Base-by-base conservation (phyloP, 2,329 filamentous ascomycete genomes). In the Zalaria obscura region DNA sequence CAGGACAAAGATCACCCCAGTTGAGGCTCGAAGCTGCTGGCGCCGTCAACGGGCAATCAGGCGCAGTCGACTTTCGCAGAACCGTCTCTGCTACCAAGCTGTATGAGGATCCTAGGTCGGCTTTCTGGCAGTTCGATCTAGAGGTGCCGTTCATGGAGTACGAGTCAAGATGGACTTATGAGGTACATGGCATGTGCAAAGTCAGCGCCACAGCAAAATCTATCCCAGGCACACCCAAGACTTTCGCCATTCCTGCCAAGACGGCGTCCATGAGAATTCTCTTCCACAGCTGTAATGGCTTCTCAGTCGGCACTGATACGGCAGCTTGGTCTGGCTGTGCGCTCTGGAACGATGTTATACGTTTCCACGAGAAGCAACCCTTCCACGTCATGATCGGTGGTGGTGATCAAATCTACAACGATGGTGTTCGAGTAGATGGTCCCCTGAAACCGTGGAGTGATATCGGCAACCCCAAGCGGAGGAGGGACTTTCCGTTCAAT, bases 321-420 rank as follows among this genome's bases (percentile, higher is more conserved):
- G 68, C 77, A 25, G 69, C 69, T 7, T 80, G 75, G 75, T 67
- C 69, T 31, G 76, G 76, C 2, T 55, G 55, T 18, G 72, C 68
- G 25, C 60, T 80, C 27, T 80, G 76, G 76, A 75, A 78, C 47
- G 76, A 80, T 47, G 76, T 78, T 28, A 54, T 79, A 42, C 70
- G 76, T 36, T 62, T 74, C 44, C 76, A 80, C 50, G 67, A 67
- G 50, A 55, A 71, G 55, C 67, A 67, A 47, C 75, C 76, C 5
- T 77, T 80, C 57, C 74, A 78, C 53, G 72, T 77, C 49, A 83
- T 80, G 79, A 74, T 95, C 47, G 89, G 89, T 40, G 89, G 89
- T 43, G 89, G 89, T 45, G 89, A 96, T 56, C 89, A 95, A 62
- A 78, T 80, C 50, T 80, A 80, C 61, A 79, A 80, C 49, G 76